Conservation (phyloP, 768 basidiomycete species). For the Collybiopsis luxurians region DNA sequence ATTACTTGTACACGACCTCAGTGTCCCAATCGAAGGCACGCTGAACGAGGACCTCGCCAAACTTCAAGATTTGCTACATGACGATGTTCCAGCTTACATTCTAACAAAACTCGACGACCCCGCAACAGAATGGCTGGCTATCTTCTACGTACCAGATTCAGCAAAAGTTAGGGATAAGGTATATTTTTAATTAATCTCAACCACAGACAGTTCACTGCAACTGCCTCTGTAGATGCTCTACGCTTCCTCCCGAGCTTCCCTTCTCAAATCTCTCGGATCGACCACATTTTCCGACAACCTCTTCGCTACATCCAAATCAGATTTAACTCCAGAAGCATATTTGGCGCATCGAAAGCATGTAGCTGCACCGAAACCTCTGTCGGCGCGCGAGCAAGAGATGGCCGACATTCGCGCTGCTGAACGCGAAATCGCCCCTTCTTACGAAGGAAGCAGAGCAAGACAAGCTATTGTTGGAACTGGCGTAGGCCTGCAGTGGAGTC, state of each 20-base stretch:
- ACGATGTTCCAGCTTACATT: constrained; percentile 70
- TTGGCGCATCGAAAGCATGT: constrained; percentile 68
- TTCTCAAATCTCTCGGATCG: constrained; percentile 75
- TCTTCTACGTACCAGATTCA: constrained; percentile 80
- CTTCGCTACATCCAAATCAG: constrained; percentile 74
- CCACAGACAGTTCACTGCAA: background rate
- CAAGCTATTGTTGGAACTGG: constrained; percentile 55
- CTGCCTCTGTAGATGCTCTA: constrained; percentile 73
- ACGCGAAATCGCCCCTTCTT: constrained; percentile 47
- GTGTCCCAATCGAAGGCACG: constrained; percentile 45
- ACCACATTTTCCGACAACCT: constrained; percentile 67
- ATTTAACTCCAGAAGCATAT: constrained; percentile 69
- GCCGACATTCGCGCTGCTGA: constrained; percentile 77
- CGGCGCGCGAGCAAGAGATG: constrained; percentile 78
- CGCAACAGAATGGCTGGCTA: constrained; percentile 63
- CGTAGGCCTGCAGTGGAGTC: constrained; percentile 66
- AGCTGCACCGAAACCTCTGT: constrained; percentile 79
- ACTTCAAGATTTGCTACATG: constrained; percentile 56
- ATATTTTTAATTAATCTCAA: constrained; percentile 9
- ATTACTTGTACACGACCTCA: constrained; percentile 59
- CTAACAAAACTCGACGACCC: constrained; percentile 63
- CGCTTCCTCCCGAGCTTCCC: constrained; percentile 69
- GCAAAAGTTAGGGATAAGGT: constrained; percentile 85
- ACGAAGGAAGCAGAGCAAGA: constrained; percentile 57
- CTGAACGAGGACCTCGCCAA: constrained; percentile 60